Evolutionary conservation across 208 protist genomes (phyloP).

Genomic region (Leishmania gerbilli): DNA sequence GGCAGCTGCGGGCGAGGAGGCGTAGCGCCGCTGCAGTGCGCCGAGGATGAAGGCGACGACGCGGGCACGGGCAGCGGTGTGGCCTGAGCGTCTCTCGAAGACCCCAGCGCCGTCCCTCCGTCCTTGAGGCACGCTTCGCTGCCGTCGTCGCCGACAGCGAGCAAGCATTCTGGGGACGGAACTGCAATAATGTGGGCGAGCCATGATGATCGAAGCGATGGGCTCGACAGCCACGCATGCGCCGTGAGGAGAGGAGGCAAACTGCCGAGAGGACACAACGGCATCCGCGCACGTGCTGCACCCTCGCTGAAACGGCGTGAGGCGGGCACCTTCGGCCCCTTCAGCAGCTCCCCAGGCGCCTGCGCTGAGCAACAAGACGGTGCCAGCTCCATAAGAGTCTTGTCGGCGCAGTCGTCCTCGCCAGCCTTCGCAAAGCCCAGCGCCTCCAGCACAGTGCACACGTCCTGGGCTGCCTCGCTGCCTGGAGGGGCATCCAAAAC

Average conservation of each 20-base stretch:
- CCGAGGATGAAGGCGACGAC: background rate
- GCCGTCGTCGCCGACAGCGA: background rate
- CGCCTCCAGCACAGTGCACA: constrained; percentile 13
- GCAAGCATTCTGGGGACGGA: background rate
- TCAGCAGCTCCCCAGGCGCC: background rate
- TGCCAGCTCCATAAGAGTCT: background rate
- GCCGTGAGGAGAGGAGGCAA: constrained; percentile 30
- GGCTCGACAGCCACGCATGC: constrained; percentile 25
- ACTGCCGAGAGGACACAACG: constrained; percentile 7
- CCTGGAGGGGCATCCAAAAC: constrained; percentile 22
- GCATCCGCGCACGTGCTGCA: background rate
- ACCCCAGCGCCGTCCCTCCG: background rate
- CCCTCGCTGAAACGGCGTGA: background rate
- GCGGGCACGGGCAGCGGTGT: background rate
- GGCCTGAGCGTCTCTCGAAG: background rate
- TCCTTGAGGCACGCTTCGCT: background rate
- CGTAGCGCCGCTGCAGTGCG: background rate
- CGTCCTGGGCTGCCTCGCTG: constrained; percentile 8
- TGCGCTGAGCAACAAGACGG: background rate
- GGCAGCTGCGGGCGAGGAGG: background rate
- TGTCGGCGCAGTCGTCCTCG: background rate
- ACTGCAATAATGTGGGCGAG: constrained; percentile 7
- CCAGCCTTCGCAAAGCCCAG: constrained; percentile 2
- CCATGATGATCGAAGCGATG: constrained; percentile 18
- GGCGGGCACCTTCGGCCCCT: background rate